A percentile compares a stretch with the other conserved stretches of the same genome.
Conservation (phyloP, 1,139 yeast species). For the Zygoascus meyerae region DNA sequence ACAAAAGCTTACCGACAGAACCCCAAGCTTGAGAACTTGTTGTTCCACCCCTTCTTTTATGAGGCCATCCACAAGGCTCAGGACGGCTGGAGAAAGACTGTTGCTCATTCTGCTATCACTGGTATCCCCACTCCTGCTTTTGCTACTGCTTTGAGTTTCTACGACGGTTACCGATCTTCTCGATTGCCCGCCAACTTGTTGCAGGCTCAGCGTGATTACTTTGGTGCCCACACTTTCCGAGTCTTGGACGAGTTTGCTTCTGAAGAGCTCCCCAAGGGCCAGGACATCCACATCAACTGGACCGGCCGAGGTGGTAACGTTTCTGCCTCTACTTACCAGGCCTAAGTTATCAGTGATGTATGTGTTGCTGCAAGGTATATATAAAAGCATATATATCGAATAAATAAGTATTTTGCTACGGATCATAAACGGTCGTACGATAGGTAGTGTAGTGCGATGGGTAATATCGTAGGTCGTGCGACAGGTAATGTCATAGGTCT, state of each 20-base stretch:
- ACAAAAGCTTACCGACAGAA: slow-evolving; percentile 92
- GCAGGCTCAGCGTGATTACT: slow-evolving; percentile 99
- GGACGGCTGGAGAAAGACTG: slow-evolving; percentile 88
- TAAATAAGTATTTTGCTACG: not conserved
- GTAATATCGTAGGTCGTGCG: too few relatives aligned
- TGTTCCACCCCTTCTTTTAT: slow-evolving; percentile 93
- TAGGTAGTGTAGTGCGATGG: not conserved
- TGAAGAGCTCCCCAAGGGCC: slow-evolving; percentile 67
- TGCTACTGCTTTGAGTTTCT: slow-evolving; percentile 94
- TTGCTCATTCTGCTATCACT: slow-evolving; percentile 67
- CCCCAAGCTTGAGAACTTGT: slow-evolving; percentile 90
- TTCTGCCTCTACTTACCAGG: slow-evolving; percentile 90
- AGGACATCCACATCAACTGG: slow-evolving; percentile 96
- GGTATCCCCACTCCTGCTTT: slow-evolving; percentile 99
- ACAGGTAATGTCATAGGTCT: not conserved
- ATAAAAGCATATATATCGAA: not conserved
- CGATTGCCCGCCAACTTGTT: slow-evolving; percentile 94
- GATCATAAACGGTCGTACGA: not conserved
- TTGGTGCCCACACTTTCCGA: slow-evolving; percentile 98
- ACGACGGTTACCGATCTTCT: slow-evolving; percentile 97
- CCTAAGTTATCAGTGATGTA: slow-evolving; percentile 43
- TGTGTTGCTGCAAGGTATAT: not conserved
- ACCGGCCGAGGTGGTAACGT: slow-evolving; percentile 98
- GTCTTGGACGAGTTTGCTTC: slow-evolving; percentile 83
- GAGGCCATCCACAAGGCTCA: slow-evolving; percentile 91